A percentile compares a stretch with the other conserved stretches of the same genome.
Conservation (phyloP, 176 grass and related monocot species). For the Triticum aestivum region IWGSC_CS_RefSeq_v2.1 NC_057807.1:489702900-489703399, state of each 20-base stretch:
- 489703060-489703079: not conserved
- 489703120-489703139: conserved; percentile 13
- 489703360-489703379: too few species aligned
- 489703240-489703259: not conserved
- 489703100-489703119: not conserved
- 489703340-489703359: not conserved
- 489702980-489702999: not conserved
- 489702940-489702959: not conserved
- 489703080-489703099: not conserved
- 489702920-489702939: not conserved
- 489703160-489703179: fast-evolving
- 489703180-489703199: not conserved
- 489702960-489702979: not conserved
- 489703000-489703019: not conserved
- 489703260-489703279: not conserved
- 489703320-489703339: not conserved
- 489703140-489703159: not conserved
- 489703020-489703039: not conserved
- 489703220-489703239: conserved; percentile 4
- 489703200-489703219: conserved; percentile 15
- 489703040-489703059: not conserved
- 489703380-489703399: too few species aligned
- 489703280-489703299: not conserved
- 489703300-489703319: not conserved
- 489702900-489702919: too few species aligned